These are phyloP conservation scores for Gossypium aridum DNA, from an alignment of 441 rosid species.

Conservation along the genomic window DNA sequence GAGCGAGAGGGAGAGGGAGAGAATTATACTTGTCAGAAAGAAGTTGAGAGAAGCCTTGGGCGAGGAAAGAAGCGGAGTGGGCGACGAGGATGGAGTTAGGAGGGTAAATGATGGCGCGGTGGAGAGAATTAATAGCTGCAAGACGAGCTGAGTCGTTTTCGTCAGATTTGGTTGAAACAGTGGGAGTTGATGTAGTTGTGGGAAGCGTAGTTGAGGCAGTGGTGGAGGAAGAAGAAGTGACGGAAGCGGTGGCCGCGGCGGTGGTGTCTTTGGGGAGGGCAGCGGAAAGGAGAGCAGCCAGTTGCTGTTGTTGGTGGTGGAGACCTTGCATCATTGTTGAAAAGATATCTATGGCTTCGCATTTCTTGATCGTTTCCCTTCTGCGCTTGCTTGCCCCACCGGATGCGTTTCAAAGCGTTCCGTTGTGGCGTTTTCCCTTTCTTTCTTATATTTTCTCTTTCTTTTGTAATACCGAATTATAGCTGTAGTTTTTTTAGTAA, in stretches of 20 bases:
- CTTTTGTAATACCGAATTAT: no score
- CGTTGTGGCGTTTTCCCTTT: not conserved
- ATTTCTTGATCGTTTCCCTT: conserved; percentile 20
- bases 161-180: conserved; percentile 28
- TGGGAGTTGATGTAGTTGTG: conserved; percentile 7
- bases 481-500: no score
- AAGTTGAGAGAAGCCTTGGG: conserved; percentile 84
- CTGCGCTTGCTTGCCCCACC: conserved; percentile 2
- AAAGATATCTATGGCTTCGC: conserved; percentile 26
- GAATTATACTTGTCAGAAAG: conserved; percentile 63
- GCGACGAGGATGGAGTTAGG: conserved; percentile 80
- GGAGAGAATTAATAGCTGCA: conserved; percentile 74
- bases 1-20: not conserved
- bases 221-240: conserved; percentile 30
- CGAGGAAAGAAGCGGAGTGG: conserved; percentile 83
- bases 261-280: conserved; percentile 68
- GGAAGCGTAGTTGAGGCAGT: conserved; percentile 19
- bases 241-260: conserved; percentile 7
- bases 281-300: conserved; percentile 67
- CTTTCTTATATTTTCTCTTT: not conserved
- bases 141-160: conserved; percentile 60
- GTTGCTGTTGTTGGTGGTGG: conserved; percentile 71
- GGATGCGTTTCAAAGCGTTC: conserved; percentile 15
- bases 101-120: conserved; percentile 76
- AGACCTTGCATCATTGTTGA: conserved; percentile 59